Conservation (phyloP, 1,139 yeast genomes). For the Candida tropicalis region DNA sequence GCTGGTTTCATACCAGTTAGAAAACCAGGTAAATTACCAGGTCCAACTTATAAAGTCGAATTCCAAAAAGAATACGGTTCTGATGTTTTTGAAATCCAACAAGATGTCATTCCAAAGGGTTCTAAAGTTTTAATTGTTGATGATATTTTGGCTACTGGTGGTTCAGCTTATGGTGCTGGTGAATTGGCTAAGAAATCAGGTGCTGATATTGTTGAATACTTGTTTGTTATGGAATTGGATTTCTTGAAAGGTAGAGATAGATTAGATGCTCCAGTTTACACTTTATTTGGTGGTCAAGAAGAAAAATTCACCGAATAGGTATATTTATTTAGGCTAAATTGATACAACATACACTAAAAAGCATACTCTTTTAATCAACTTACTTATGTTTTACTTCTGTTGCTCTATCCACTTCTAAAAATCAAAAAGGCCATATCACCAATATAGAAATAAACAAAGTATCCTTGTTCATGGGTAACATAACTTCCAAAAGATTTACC, state of each 20-base stretch:
- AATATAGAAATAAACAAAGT: constrained; percentile 80
- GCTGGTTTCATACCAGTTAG: constrained; percentile 95
- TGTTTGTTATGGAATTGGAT: constrained; percentile 91
- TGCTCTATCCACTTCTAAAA: constrained; percentile 67
- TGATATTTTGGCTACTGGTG: constrained; percentile 98
- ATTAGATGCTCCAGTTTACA: constrained; percentile 82
- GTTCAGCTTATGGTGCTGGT: constrained; percentile 94
- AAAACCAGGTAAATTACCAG: constrained; percentile 94
- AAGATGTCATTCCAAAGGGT: constrained; percentile 77
- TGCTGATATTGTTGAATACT: constrained; percentile 75
- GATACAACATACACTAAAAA: too few relatives aligned
- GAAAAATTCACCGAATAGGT: constrained; percentile 34
- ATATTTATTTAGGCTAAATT: too few relatives aligned
- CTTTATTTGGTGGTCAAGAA: constrained; percentile 82
- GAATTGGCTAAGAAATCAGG: constrained; percentile 67
- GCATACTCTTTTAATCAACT: too few relatives aligned
- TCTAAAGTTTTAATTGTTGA: constrained; percentile 86
- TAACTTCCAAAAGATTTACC: constrained; percentile 93
- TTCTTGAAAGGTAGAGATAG: constrained; percentile 92
- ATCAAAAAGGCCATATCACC: constrained; percentile 80
- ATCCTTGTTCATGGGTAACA: constrained; percentile 88
- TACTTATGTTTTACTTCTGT: too few relatives aligned
- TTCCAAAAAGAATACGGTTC: constrained; percentile 91
- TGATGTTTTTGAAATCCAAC: constrained; percentile 88
- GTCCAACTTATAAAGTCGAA: constrained; percentile 70